phyloP scores from a whole-genome alignment of 352 stramenopile species.

The Pythium plurisporium region DNA sequence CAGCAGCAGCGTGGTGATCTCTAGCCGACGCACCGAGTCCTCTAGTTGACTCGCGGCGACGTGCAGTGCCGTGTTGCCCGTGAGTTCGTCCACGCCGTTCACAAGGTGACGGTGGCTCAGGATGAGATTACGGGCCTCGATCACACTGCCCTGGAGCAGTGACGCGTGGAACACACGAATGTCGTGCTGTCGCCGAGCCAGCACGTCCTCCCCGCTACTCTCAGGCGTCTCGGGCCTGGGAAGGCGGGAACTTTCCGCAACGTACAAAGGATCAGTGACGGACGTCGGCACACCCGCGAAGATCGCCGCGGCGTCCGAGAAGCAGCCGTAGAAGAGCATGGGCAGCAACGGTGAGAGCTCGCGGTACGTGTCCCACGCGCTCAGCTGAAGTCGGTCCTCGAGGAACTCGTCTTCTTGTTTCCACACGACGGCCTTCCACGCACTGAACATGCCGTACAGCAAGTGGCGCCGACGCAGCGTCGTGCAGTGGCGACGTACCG shows the following conservation, averaged over 20 bases:
- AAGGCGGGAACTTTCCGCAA: no score
- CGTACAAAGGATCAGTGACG: no score
- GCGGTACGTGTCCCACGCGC: constrained; percentile 52
- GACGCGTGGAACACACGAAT: constrained; percentile 44
- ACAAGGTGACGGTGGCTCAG: constrained; percentile 44
- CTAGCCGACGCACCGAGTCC: constrained; percentile 38
- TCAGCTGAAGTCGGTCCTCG: constrained; percentile 47
- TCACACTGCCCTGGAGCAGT: constrained; percentile 40
- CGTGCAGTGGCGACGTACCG: constrained; percentile 39
- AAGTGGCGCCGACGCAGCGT: constrained; percentile 33
- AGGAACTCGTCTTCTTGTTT: constrained; percentile 54
- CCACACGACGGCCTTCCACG: constrained; percentile 63
- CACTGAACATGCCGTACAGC: constrained; percentile 43
- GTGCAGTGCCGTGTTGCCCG: constrained; percentile 58
- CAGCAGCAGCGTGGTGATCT: constrained; percentile 43
- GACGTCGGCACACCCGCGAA: constrained; percentile 44
- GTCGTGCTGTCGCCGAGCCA: constrained; percentile 13
- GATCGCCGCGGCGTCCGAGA: constrained; percentile 47
- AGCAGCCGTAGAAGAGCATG: constrained; percentile 61
- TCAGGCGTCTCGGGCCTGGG: no score
- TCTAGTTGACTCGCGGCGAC: constrained; percentile 43
- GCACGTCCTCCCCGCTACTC: not conserved
- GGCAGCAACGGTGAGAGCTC: constrained; percentile 50
- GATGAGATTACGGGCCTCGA: constrained; percentile 51
- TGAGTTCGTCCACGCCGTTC: constrained; percentile 43